Evolutionary conservation across 768 basidiomycete species (phyloP).

Genomic region (Multifurca ochricompacta): DNA sequence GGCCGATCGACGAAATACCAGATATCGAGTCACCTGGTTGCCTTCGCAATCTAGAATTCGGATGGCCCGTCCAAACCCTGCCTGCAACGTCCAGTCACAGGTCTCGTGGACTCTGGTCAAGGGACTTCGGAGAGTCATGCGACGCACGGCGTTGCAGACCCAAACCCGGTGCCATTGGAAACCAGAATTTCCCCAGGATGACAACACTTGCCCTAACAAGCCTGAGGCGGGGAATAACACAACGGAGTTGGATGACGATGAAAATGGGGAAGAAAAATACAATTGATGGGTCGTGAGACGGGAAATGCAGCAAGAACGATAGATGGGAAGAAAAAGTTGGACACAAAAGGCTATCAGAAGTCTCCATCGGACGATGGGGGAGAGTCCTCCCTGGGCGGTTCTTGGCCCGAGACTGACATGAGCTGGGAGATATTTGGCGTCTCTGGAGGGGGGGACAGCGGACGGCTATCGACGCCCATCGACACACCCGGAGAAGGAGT

Average conservation of each 20-base stretch:
- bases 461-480: constrained; percentile 38
- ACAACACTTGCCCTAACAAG: constrained; percentile 14
- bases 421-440: constrained; percentile 38
- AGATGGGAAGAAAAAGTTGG: constrained; percentile 20
- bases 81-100: constrained; percentile 35
- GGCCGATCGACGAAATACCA: constrained; percentile 26
- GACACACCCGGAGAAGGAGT: constrained; percentile 46
- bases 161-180: constrained; percentile 28
- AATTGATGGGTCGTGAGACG: constrained; percentile 23
- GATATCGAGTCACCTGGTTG: constrained; percentile 21
- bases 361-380: constrained; percentile 33
- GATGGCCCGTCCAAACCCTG: constrained; percentile 31
- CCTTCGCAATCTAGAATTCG: constrained; percentile 25
- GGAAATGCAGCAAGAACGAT: constrained; percentile 22
- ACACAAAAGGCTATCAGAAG: constrained; percentile 25
- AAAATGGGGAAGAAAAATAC: constrained; percentile 29
- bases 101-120: constrained; percentile 25
- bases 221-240: constrained; percentile 9
- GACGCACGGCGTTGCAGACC: constrained; percentile 31
- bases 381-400: constrained; percentile 56
- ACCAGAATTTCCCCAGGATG: constrained; percentile 22
- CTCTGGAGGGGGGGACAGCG: constrained; percentile 62
- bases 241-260: constrained; percentile 25
- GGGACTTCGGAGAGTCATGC: constrained; percentile 20
- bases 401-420: constrained; percentile 50